Evolutionary conservation across 768 basidiomycete genomes (phyloP).

Genomic region (Lactifluus echinatus): DNA sequence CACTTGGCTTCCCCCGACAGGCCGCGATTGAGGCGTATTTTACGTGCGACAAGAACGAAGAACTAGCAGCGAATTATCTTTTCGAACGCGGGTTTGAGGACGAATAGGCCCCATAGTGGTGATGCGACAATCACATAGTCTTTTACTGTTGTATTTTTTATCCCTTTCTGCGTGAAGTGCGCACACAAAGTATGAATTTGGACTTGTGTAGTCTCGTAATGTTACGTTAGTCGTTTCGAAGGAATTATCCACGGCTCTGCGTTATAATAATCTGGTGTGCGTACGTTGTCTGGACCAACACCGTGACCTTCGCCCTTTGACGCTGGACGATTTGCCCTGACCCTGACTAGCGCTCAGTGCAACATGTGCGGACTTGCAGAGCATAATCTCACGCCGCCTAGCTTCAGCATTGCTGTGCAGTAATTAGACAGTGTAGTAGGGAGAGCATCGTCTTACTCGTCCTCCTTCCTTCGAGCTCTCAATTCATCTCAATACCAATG

Average conservation of each 20-base stretch:
- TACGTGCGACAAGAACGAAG: constrained; percentile 95
- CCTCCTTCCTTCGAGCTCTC: not conserved
- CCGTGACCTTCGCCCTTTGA: not conserved
- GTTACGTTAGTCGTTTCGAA: not conserved
- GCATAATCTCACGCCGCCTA: not conserved
- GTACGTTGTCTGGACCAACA: not conserved
- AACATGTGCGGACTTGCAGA: not conserved
- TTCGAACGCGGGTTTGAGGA: constrained; percentile 68
- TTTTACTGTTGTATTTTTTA: constrained; percentile 7
- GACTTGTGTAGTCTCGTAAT: not conserved
- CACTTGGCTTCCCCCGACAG: constrained; percentile 78
- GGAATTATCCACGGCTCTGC: not conserved
- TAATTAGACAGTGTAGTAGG: not conserved
- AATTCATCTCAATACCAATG: constrained; percentile 36
- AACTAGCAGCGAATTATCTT: constrained; percentile 88
- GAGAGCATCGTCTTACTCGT: not conserved
- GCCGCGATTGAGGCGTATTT: constrained; percentile 85
- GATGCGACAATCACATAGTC: not conserved
- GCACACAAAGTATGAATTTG: constrained; percentile 1
- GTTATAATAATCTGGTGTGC: not conserved
- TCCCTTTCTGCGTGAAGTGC: not conserved
- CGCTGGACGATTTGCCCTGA: not conserved
- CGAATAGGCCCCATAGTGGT: not conserved
- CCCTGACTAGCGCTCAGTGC: too few relatives aligned
- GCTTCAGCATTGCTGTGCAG: not conserved